phyloP scores from a whole-genome alignment of 139 green algal genomes.

The Closterium sp. region DNA sequence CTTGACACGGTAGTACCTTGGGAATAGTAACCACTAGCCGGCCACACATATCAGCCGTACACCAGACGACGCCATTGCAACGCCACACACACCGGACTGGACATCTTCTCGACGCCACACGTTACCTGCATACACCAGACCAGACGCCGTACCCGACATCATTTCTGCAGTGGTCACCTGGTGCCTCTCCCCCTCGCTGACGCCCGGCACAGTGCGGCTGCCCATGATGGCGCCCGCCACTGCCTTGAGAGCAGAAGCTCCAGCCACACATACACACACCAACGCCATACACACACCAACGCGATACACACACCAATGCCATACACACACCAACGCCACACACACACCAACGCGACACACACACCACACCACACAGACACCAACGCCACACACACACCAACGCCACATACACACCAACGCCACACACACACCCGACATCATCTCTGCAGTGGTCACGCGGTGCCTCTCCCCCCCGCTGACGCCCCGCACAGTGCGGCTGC shows the following conservation, averaged over 20 bases:
- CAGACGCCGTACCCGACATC: too few species aligned
- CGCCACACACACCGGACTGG: not conserved
- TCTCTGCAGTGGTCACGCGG: slow-evolving; percentile 68
- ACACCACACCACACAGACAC: too few species aligned
- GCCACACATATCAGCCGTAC: not conserved
- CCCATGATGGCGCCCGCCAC: slow-evolving; percentile 38
- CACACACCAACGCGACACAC: too few species aligned
- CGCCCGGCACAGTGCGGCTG: slow-evolving; percentile 55
- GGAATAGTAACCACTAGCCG: not conserved
- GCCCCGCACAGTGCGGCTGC: slow-evolving; percentile 58
- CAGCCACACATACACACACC: not conserved
- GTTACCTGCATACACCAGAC: not conserved
- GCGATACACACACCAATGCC: too few species aligned
- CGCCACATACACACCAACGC: too few species aligned
- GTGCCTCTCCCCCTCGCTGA: slow-evolving; percentile 61
- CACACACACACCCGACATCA: slow-evolving; percentile 53
- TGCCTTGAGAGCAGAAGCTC: too few species aligned
- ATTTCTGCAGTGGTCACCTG: slow-evolving; percentile 70
- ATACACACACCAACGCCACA: too few species aligned
- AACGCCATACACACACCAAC: not conserved
- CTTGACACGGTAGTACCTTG: not conserved
- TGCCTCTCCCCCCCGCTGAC: slow-evolving; percentile 62
- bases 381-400: too few species aligned
- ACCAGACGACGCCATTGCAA: not conserved
- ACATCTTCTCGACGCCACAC: too few species aligned